These are phyloP conservation scores for Zychaea mexicana DNA, from an alignment of 371 early-diverging fungal species.

Conservation along the genomic window DNA sequence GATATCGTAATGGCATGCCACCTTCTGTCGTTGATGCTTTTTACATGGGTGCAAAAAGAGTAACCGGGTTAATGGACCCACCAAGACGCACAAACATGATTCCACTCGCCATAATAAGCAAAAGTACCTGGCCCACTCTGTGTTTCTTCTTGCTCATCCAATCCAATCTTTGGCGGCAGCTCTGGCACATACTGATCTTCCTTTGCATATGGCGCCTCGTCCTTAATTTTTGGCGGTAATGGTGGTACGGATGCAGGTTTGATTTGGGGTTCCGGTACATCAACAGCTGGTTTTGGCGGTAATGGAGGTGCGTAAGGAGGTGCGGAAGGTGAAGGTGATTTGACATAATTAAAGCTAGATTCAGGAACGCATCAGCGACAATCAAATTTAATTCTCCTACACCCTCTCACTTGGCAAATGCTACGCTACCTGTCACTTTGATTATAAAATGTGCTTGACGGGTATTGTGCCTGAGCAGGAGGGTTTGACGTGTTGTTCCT, in stretches of 20 bases:
- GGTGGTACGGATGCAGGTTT: neutral
- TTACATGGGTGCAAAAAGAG: too few species aligned
- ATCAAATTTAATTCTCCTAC: too few species aligned
- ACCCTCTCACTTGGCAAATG: too few species aligned
- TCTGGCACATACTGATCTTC: neutral
- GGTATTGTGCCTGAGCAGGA: slow-evolving; percentile 21
- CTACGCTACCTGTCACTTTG: slow-evolving; percentile 38
- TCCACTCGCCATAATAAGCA: neutral
- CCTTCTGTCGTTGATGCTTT: slow-evolving; percentile 49
- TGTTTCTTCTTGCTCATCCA: slow-evolving; percentile 1
- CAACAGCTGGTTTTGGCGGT: slow-evolving; percentile 15
- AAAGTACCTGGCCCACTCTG: neutral
- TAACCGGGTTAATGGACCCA: too few species aligned
- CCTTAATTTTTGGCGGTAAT: slow-evolving; percentile 12
- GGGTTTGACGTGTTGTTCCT: neutral
- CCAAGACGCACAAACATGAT: too few species aligned
- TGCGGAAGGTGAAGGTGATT: neutral
- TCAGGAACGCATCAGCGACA: neutral
- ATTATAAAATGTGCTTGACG: slow-evolving; percentile 20
- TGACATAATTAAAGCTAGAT: slow-evolving; percentile 23
- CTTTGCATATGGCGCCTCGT: neutral
- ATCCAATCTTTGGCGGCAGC: slow-evolving; percentile 36
- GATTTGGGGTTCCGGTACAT: neutral
- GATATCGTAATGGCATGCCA: slow-evolving; percentile 65
- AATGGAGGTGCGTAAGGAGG: slow-evolving; percentile 3